phyloP scores from a whole-genome alignment of 1,284 basidiomycete species.

The Anthracocystis panici-leucophaei region DNA sequence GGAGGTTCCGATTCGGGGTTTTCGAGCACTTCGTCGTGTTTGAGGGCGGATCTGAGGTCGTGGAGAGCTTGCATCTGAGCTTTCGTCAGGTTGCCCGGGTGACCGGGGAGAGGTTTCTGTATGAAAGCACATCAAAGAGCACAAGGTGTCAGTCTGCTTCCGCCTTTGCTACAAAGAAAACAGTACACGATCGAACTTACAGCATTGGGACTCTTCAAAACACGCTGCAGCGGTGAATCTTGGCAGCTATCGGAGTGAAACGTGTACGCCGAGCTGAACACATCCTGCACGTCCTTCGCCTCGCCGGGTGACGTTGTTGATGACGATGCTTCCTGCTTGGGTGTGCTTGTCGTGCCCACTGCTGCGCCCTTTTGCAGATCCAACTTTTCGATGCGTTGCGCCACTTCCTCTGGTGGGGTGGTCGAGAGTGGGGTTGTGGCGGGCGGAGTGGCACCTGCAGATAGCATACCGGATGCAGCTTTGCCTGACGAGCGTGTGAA shows the following conservation, averaged over 20 bases:
- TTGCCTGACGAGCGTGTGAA: slow-evolving; percentile 42
- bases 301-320: slow-evolving; percentile 13
- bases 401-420: slow-evolving; percentile 14
- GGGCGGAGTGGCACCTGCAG: slow-evolving; percentile 13
- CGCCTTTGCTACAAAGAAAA: too few relatives aligned
- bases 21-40: slow-evolving; percentile 37
- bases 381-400: slow-evolving; percentile 21
- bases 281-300: slow-evolving; percentile 18
- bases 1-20: slow-evolving; percentile 32
- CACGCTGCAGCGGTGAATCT: slow-evolving; percentile 32
- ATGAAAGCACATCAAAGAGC: too few relatives aligned
- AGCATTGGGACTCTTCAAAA: slow-evolving; percentile 23
- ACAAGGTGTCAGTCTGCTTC: too few relatives aligned
- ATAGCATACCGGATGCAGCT: slow-evolving; percentile 7
- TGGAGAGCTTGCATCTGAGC: slow-evolving; percentile 54
- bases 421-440: slow-evolving; percentile 12
- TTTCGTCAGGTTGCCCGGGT: slow-evolving; percentile 59
- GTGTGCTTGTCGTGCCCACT: background rate
- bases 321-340: background rate
- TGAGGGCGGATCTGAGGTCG: slow-evolving; percentile 34
- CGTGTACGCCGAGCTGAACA: slow-evolving; percentile 7
- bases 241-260: slow-evolving; percentile 16
- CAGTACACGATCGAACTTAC: too few relatives aligned
- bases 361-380: slow-evolving; percentile 20
- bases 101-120: slow-evolving; percentile 49